phyloP scores from a whole-genome alignment of 129 eudicot genomes.

The Glebionis coronaria region DNA sequence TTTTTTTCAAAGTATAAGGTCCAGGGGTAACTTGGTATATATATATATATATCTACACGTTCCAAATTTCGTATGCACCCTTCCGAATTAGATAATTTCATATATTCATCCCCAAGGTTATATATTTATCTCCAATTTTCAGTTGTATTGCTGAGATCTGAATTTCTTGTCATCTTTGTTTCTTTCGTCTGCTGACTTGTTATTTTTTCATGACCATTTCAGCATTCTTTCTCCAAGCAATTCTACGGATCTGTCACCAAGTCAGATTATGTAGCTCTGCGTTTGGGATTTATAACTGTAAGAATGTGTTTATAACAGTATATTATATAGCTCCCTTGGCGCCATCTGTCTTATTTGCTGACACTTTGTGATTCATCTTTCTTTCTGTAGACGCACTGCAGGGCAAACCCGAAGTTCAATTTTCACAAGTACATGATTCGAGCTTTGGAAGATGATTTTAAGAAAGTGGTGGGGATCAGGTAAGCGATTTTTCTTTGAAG shows the following conservation, averaged over 20 bases:
- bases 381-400: slow-evolving; percentile 48
- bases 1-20: too few species aligned
- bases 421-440: slow-evolving; percentile 76
- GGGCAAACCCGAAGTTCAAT: slow-evolving; percentile 53
- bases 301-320: background rate
- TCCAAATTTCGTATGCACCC: too few species aligned
- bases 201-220: slow-evolving; percentile 24
- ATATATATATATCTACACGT: too few species aligned
- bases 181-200: background rate
- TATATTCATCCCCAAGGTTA: too few species aligned
- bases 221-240: slow-evolving; percentile 74
- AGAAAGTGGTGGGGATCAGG: slow-evolving; percentile 78
- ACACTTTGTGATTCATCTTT: background rate
- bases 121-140: too few species aligned
- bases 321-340: background rate
- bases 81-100: too few species aligned
- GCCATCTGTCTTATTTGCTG: background rate
- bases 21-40: too few species aligned
- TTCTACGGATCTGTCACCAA: slow-evolving; percentile 67
- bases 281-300: slow-evolving; percentile 67
- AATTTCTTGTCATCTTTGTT: background rate
- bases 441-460: slow-evolving; percentile 73
- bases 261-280: slow-evolving; percentile 59
- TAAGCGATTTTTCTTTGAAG: background rate
- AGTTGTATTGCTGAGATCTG: background rate